Base-by-base conservation (phyloP, 2,329 filamentous ascomycete species). In the Gaeumannomyces sp. region DNA sequence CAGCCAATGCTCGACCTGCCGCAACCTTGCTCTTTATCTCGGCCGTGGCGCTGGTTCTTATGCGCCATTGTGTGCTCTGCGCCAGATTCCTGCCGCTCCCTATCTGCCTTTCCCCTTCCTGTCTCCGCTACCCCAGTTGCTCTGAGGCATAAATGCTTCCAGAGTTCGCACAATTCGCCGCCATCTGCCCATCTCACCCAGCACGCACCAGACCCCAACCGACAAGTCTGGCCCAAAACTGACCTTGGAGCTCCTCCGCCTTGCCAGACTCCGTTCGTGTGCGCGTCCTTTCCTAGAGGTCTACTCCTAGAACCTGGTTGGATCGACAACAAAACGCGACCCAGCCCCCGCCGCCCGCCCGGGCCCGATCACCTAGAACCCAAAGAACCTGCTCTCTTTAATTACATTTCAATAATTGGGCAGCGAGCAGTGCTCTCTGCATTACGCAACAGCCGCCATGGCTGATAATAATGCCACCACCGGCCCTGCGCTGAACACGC, bases 401-500 rank as follows among this genome's bases (percentile, higher is more conserved):
- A 66, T 63, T 68, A 64, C 33, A 19, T 3, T 64, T 64, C 62
- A 59, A 25, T 50, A 50, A 33, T 33, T 16, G 59, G 27, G 59
- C 63, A 64, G 63, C 65, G 70, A 70, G 71, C 70, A 71, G 69
- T 70, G 70, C 70, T 72, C 66, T 67, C 70, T 67, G 71, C 69
- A 59, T 64, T 64, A 67, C 66, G 66, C 64, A 65, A 65, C 64
- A 67, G 66, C 73, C 73, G 72, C 70, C 69, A 86, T 87, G 85
- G 83, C 84, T 72, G 84, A 87, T 74, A 76, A 79, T 73, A 81
- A 81, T 73, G 73, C 75, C 70, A 75, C 77, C 76, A 79, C 77
- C 74, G 80, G 81, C 69, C 84, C 84, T 71, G 83, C 83, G 77
- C 79, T 89, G 71, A 81, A 85, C 73, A 87, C 86, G 73, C 83